Conservation (phyloP, 2,329 filamentous ascomycete species). For the Cercospora berteroae region DNA sequence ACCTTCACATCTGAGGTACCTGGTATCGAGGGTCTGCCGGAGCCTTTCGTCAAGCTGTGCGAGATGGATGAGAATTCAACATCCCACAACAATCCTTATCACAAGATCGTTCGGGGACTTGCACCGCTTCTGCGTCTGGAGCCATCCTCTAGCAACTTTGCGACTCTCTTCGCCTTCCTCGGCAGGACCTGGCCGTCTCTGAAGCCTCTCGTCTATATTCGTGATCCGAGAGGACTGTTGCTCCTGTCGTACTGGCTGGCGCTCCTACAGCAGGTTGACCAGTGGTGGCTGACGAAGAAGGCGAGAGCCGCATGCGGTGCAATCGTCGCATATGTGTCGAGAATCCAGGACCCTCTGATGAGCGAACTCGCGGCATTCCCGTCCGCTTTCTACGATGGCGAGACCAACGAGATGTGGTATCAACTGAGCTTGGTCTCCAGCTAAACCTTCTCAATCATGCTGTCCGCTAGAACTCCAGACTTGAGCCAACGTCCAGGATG, state of each 20-base stretch:
- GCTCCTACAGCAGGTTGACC: conserved; percentile 22
- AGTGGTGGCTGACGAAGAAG: conserved; percentile 25
- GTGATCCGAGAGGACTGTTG: conserved; percentile 22
- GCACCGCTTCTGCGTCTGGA: conserved; percentile 21
- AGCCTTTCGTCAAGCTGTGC: conserved; percentile 24
- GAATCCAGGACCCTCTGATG: background rate
- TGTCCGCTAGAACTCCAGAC: background rate
- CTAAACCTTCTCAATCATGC: background rate
- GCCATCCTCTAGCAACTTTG: conserved; percentile 3
- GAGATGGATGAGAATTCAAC: conserved; percentile 18
- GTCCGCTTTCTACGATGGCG: background rate
- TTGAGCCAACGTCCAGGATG: conserved; percentile 45
- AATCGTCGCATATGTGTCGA: conserved; percentile 21
- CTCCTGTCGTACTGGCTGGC: conserved; percentile 27
- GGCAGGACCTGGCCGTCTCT: conserved; percentile 21
- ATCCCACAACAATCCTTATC: conserved; percentile 20
- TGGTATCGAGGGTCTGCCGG: conserved; percentile 16
- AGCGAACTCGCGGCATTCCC: background rate
- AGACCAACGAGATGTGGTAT: background rate
- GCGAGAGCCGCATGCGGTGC: conserved; percentile 20
- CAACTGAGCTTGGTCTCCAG: background rate
- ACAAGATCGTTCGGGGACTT: conserved; percentile 22
- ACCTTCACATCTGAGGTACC: background rate
- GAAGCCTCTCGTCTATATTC: conserved; percentile 17
- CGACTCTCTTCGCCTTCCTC: conserved; percentile 22